These are phyloP conservation scores for Phytomonas francai DNA, from an alignment of 208 protist species.

Conservation along the genomic window DNA sequence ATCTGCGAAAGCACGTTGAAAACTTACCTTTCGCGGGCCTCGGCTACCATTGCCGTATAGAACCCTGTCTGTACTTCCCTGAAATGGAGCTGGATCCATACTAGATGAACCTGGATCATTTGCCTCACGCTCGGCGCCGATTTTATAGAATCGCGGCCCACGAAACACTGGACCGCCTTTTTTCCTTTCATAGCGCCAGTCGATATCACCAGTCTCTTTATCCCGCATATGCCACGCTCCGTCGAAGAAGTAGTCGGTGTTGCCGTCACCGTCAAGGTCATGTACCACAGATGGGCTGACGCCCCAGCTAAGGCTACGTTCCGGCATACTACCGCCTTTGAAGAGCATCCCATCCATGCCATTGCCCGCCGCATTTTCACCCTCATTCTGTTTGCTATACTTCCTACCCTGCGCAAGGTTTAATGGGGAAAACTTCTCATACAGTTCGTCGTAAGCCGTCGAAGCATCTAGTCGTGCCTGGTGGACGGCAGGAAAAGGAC, in stretches of 20 bases:
- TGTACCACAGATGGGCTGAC: slow-evolving; percentile 38
- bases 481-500: slow-evolving; percentile 68
- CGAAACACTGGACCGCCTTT: slow-evolving; percentile 57
- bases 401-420: slow-evolving; percentile 67
- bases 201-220: slow-evolving; percentile 72
- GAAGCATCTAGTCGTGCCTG: slow-evolving; percentile 78
- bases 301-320: slow-evolving; percentile 41
- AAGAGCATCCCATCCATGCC: slow-evolving; percentile 63
- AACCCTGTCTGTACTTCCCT: not conserved
- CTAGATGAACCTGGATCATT: slow-evolving; percentile 29
- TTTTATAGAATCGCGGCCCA: slow-evolving; percentile 64
- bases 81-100: slow-evolving; percentile 41
- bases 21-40: slow-evolving; percentile 5
- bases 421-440: slow-evolving; percentile 35
- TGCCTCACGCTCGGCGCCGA: slow-evolving; percentile 55
- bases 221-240: slow-evolving; percentile 66
- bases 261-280: slow-evolving; percentile 70
- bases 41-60: not conserved
- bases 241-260: slow-evolving; percentile 61
- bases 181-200: slow-evolving; percentile 83
- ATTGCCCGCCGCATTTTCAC: slow-evolving; percentile 61
- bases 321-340: slow-evolving; percentile 21
- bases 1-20: slow-evolving; percentile 1
- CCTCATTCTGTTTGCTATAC: slow-evolving; percentile 47
- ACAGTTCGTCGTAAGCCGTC: slow-evolving; percentile 54